phyloP scores from a whole-genome alignment of 1,284 basidiomycete genomes.

The Tilletia walkeri region DNA sequence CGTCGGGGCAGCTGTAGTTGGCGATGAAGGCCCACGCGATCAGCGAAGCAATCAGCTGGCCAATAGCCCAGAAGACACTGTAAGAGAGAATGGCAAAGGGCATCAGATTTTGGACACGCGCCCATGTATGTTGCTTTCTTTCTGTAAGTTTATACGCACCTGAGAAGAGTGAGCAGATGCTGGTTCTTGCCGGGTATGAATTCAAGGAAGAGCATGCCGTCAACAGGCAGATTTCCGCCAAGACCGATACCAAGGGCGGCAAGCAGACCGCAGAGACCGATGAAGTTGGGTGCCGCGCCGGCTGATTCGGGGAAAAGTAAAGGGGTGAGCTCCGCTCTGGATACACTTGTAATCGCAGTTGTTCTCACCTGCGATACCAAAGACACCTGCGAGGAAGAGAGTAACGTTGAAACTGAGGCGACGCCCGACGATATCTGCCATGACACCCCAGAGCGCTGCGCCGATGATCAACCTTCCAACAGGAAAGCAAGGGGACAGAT shows the following conservation, averaged over 20 bases:
- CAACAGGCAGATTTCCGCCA: conserved; percentile 53
- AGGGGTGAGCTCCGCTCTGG: conserved; percentile 38
- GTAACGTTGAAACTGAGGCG: conserved; percentile 53
- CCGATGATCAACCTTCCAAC: conserved; percentile 45
- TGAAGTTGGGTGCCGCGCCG: conserved; percentile 48
- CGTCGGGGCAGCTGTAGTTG: conserved; percentile 44
- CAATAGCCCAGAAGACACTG: conserved; percentile 54
- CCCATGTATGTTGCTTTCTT: neutral
- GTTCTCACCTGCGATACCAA: conserved; percentile 39
- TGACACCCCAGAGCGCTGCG: conserved; percentile 51
- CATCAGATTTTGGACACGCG: conserved; percentile 25
- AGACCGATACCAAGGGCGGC: conserved; percentile 51
- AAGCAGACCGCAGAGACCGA: conserved; percentile 47
- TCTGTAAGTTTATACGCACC: neutral
- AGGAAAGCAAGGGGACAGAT: neutral
- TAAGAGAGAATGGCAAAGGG: conserved; percentile 30
- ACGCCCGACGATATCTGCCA: conserved; percentile 53
- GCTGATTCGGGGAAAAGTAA: conserved; percentile 49
- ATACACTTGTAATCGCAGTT: too few relatives aligned
- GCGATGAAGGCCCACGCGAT: conserved; percentile 54
- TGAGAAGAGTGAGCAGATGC: conserved; percentile 19
- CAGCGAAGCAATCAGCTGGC: conserved; percentile 49
- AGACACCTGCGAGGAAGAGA: conserved; percentile 50
- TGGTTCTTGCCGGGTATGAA: conserved; percentile 51
- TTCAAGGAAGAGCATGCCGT: conserved; percentile 54